These are phyloP conservation scores for Pterocarpus macrocarpus DNA, from an alignment of 306 rosid genomes.

Conservation along the genomic window DNA sequence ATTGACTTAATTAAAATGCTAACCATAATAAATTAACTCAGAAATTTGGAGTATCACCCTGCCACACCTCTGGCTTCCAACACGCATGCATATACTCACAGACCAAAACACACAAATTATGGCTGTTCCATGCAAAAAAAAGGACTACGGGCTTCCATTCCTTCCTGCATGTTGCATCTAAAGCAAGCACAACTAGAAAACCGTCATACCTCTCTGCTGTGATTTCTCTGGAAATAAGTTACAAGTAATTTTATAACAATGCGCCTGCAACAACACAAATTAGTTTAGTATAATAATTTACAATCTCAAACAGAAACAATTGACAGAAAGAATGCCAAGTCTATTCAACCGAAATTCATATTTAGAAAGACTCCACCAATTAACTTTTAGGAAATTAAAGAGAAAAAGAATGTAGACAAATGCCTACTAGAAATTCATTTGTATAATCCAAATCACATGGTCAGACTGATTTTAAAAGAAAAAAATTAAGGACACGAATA, in stretches of 20 bases:
- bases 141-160: not conserved
- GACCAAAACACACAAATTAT: not conserved
- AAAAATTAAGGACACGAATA: slow-evolving; percentile 24
- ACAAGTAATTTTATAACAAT: slow-evolving; percentile 85
- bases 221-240: slow-evolving; percentile 82
- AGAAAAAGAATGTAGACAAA: not conserved
- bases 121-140: not conserved
- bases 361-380: not conserved
- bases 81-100: not conserved
- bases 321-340: not conserved
- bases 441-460: slow-evolving; percentile 7
- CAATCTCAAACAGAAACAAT: slow-evolving; percentile 14
- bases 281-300: slow-evolving; percentile 32
- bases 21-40: not conserved
- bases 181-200: slow-evolving; percentile 19
- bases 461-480: slow-evolving; percentile 1
- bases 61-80: not conserved
- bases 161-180: not conserved
- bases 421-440: not conserved
- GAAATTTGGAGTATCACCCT: slow-evolving; percentile 4
- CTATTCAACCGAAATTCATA: slow-evolving; percentile 33
- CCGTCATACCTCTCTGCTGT: slow-evolving; percentile 79
- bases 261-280: slow-evolving; percentile 68
- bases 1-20: slow-evolving; percentile 14
- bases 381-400: not conserved